phyloP scores from a whole-genome alignment of 2,329 filamentous ascomycete species.

The Colletotrichum spaethianum region DNA sequence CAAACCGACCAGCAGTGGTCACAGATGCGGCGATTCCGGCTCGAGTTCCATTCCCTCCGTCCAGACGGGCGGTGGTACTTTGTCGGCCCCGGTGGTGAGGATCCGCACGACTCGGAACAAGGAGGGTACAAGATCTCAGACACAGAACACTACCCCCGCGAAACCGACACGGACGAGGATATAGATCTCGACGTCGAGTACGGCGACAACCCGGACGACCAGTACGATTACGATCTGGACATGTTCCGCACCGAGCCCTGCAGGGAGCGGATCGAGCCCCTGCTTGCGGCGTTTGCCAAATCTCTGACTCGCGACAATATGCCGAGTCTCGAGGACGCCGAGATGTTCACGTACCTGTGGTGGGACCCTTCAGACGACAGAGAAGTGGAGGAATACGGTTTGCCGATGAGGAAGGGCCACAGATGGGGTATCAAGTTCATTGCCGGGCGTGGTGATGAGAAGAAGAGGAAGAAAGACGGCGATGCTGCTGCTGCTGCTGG shows the following conservation, averaged over 20 bases:
- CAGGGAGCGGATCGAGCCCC: slow-evolving; percentile 43
- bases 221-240: slow-evolving; percentile 34
- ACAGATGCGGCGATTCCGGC: slow-evolving; percentile 42
- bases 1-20: slow-evolving; percentile 40
- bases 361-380: slow-evolving; percentile 44
- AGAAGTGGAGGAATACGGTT: slow-evolving; percentile 18
- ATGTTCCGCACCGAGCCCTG: slow-evolving; percentile 45
- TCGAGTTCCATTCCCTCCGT: slow-evolving; percentile 44
- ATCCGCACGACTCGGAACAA: slow-evolving; percentile 38
- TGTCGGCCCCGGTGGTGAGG: slow-evolving; percentile 44
- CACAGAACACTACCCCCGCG: slow-evolving; percentile 44
- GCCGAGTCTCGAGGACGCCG: slow-evolving; percentile 44
- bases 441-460: slow-evolving; percentile 31
- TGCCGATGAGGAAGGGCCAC: slow-evolving; percentile 26
- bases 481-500: slow-evolving; percentile 15
- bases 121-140: slow-evolving; percentile 43
- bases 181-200: slow-evolving; percentile 29
- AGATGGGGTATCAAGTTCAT: slow-evolving; percentile 44
- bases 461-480: background rate
- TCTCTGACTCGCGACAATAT: slow-evolving; percentile 42
- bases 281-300: slow-evolving; percentile 44
- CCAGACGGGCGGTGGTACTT: slow-evolving; percentile 46
- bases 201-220: slow-evolving; percentile 29
- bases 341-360: slow-evolving; percentile 44
- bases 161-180: slow-evolving; percentile 41